Base-by-base conservation (phyloP, 2,329 filamentous ascomycete species). In the Leptodontidium sp. region DNA sequence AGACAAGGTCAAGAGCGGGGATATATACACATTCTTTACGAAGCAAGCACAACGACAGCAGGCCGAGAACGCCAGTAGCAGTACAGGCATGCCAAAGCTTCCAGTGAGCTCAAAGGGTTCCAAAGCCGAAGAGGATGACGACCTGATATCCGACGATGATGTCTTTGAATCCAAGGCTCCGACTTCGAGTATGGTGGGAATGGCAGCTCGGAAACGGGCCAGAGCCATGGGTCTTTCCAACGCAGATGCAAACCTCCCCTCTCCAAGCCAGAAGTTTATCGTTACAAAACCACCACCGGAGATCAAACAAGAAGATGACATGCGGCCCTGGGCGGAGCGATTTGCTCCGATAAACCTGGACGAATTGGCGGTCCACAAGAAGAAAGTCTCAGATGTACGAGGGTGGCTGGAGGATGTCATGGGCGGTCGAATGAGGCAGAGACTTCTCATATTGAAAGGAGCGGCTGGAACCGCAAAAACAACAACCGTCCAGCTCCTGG, bases 381-480 rank as follows among this genome's bases (percentile, higher is more conserved):
- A 88, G 75, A 99, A 99, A 79, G 92, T 98, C 6, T 82, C 88
- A 1, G 94, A 98, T 80, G 94, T 98, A 57, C 88, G 90, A 68
- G 85, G 82, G 68, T 98, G 96, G 94, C 82, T 99, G 43, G 88
- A 92, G 53, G 88, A 90, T 76, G 92, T 93, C 21, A 86, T 93
- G 70, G 79, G 81, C 32, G 92, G 93, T 17, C 83, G 84, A 47
- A 81, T 87, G 79, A 84, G 87, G 69, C 89, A 97, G 83, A 87
- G 92, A 69, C 78, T 98, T 67, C 85, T 98, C 67, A 85, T 99
- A 35, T 84, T 99, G 53, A 97, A 97, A 79, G 96, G 96, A 12
- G 90, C 94, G 43, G 94, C 96, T 52, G 96, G 96, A 24, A 92
- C 93, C 43, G 96, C 93, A 38, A 99, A 99, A 81, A 98, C 96